Percentiles rank a stretch among this genome's conserved stretches.
phyloP scores from a whole-genome alignment of 2,329 filamentous ascomycete genomes.

The Xylariaceae sp. region DNA sequence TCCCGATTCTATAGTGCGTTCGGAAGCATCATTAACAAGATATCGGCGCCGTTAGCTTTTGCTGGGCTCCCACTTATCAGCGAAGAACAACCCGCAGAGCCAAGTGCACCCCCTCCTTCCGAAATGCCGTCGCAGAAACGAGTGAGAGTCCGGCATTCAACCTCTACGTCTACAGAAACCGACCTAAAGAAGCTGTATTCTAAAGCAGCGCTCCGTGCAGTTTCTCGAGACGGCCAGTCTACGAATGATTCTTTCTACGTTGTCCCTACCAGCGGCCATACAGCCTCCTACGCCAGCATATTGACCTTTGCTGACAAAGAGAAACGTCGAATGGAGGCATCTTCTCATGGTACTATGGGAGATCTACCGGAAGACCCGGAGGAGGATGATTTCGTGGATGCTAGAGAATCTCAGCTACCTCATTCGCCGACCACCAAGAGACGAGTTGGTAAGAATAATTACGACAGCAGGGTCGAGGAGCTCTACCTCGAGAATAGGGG shows the following conservation, averaged over 20 bases:
- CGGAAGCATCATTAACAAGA: conserved; percentile 82
- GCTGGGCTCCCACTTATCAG: conserved; percentile 81
- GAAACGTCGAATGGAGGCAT: conserved; percentile 63
- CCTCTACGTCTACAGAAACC: conserved; percentile 59
- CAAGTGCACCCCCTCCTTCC: conserved; percentile 43
- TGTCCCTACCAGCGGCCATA: conserved; percentile 89
- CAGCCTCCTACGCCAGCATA: conserved; percentile 91
- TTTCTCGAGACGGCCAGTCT: conserved; percentile 71
- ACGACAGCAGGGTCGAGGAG: conserved; percentile 77
- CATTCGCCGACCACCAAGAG: conserved; percentile 51
- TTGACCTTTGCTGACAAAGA: conserved; percentile 73
- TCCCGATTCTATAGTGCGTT: conserved; percentile 92
- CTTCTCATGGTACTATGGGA: conserved; percentile 47
- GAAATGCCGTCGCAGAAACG: conserved; percentile 47
- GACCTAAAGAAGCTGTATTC: conserved; percentile 87
- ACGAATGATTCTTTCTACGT: conserved; percentile 87
- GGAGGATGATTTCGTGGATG: conserved; percentile 90
- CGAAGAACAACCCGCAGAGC: conserved; percentile 55
- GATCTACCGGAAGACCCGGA: conserved; percentile 61
- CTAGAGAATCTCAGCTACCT: conserved; percentile 67
- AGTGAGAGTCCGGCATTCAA: conserved; percentile 43
- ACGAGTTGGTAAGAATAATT: conserved; percentile 48
- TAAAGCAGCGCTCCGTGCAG: conserved; percentile 79
- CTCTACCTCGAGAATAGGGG: conserved; percentile 86
- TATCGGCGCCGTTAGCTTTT: conserved; percentile 91